These are phyloP conservation scores for Nadsonia fulvescens DNA, from an alignment of 805 yeast genomes.

Conservation along the genomic window DNA sequence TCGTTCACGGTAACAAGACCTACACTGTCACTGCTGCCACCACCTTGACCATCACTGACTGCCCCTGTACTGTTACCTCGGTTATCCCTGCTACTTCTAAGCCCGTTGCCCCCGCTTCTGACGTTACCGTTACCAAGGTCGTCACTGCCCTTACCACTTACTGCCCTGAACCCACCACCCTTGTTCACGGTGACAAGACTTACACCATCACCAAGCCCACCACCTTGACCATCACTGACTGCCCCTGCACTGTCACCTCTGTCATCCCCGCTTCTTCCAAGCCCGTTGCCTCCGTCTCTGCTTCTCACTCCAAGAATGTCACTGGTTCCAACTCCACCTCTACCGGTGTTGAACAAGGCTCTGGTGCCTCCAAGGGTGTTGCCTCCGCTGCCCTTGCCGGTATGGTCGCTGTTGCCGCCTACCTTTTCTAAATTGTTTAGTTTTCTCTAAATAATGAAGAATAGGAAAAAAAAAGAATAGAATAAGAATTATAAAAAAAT, in stretches of 20 bases:
- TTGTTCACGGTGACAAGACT: slow-evolving; percentile 47
- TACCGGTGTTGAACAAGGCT: slow-evolving; percentile 8
- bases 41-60: slow-evolving; percentile 68
- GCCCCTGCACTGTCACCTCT: slow-evolving; percentile 18
- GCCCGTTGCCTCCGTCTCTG: slow-evolving; percentile 6
- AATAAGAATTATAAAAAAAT: no score
- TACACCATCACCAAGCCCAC: slow-evolving; percentile 63
- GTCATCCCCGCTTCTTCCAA: slow-evolving; percentile 9
- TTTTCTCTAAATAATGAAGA: no score
- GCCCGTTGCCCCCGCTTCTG: slow-evolving; percentile 15
- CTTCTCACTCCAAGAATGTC: slow-evolving; percentile 5
- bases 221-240: slow-evolving; percentile 70
- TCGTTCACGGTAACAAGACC: slow-evolving; percentile 46
- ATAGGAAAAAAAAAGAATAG: no score
- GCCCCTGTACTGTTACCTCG: slow-evolving; percentile 54
- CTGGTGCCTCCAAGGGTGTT: slow-evolving; percentile 15
- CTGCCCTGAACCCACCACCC: slow-evolving; percentile 56
- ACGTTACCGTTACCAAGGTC: slow-evolving; percentile 9
- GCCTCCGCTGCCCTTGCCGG: slow-evolving; percentile 28
- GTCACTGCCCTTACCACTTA: slow-evolving; percentile 40
- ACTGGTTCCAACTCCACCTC: slow-evolving; percentile 6
- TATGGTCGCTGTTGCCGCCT: slow-evolving; percentile 31
- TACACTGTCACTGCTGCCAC: slow-evolving; percentile 62
- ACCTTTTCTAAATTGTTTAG: slow-evolving; percentile 22
- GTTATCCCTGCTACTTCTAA: slow-evolving; percentile 14